phyloP scores from a whole-genome alignment of 495 filamentous ascomycete genomes.

The Letharia lupina region DNA sequence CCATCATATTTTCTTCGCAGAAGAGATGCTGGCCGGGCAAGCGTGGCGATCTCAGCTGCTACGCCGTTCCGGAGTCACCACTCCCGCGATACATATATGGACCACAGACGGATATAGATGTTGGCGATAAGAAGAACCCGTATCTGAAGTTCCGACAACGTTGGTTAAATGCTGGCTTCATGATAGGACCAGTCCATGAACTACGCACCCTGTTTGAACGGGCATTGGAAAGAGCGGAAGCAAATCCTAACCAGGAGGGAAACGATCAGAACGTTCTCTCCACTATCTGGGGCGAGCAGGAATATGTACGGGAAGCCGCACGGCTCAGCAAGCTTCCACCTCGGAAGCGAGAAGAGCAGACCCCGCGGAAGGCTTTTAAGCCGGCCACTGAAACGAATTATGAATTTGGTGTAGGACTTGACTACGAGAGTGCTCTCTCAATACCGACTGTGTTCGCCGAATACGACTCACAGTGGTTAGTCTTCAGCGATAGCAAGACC shows the following conservation, averaged over 20 bases:
- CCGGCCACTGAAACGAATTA: slow-evolving; percentile 3
- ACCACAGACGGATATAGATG: slow-evolving; percentile 12
- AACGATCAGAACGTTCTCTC: slow-evolving; percentile 14
- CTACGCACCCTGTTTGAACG: slow-evolving; percentile 9
- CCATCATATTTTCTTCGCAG: slow-evolving; percentile 14
- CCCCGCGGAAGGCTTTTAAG: slow-evolving; percentile 3
- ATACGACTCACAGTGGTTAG: slow-evolving; percentile 15
- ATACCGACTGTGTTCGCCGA: slow-evolving; percentile 16
- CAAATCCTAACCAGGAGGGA: slow-evolving; percentile 5
- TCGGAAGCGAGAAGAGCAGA: not conserved
- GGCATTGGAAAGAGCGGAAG: slow-evolving; percentile 4
- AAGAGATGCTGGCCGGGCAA: slow-evolving; percentile 19
- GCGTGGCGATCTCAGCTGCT: slow-evolving; percentile 8
- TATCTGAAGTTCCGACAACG: slow-evolving; percentile 10
- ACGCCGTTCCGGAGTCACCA: slow-evolving; percentile 7
- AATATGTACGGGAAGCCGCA: slow-evolving; percentile 11
- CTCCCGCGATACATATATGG: slow-evolving; percentile 16
- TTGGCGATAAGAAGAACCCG: slow-evolving; percentile 9
- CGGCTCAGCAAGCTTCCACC: not conserved
- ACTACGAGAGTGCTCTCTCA: slow-evolving; percentile 14
- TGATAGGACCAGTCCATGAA: slow-evolving; percentile 13
- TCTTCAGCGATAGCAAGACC: slow-evolving; percentile 7
- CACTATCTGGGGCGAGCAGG: slow-evolving; percentile 10
- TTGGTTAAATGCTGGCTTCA: slow-evolving; percentile 15
- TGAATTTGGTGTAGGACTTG: slow-evolving; percentile 18